Base-by-base conservation (phyloP, 768 basidiomycete species). In the Trametes gibbosa region DNA sequence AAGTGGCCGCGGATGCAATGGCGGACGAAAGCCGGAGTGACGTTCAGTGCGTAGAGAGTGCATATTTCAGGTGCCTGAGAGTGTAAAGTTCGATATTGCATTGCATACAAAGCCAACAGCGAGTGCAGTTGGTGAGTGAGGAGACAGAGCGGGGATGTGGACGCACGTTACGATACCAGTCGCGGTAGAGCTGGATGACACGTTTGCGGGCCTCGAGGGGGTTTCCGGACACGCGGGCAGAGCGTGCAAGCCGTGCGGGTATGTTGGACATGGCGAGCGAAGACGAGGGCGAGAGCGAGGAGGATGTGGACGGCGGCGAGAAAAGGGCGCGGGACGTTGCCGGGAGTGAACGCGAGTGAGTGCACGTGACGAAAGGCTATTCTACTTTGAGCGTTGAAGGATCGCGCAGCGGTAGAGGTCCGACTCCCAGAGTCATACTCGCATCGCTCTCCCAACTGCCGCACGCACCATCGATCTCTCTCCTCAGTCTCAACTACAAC, bases 161-260 rank as follows among this genome's bases (percentile, higher is more conserved):
- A 83, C 92, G 66, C 68, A 97, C 96, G 46, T 87, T 81, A 62
- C 97, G 88, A 70, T 95, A 89, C 96, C 96, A 99, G 71, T 86
- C 87, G 58, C 95, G 80, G 78, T 98, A 99, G 13, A 97, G 81
- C 46, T 87, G 79, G 19, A 94, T 75, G 10, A 84, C 85, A 34
- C 91, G 81, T 21, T 74, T 74, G 29, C 88, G 84, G 6, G 91
- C 86, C 48, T 90, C 84, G n/a, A 76, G 73, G 6, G 78, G 69
- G 59, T 66, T 78, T 21, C 75, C 68, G 0, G 91, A 92, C n/a
- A 80, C 73, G 37, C 80, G 77, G 3, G 89, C 81, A 5, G 84
- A 69, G 62, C 83, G 85, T 17, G 96, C 91, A 9, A 99, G 83
- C 39, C 96, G 86, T 41, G 94, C 74, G 17, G 96, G 95, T 72